Evolutionary conservation across 352 stramenopile genomes (phyloP).

Genomic region (Stephanocyclus meneghinianus): DNA sequence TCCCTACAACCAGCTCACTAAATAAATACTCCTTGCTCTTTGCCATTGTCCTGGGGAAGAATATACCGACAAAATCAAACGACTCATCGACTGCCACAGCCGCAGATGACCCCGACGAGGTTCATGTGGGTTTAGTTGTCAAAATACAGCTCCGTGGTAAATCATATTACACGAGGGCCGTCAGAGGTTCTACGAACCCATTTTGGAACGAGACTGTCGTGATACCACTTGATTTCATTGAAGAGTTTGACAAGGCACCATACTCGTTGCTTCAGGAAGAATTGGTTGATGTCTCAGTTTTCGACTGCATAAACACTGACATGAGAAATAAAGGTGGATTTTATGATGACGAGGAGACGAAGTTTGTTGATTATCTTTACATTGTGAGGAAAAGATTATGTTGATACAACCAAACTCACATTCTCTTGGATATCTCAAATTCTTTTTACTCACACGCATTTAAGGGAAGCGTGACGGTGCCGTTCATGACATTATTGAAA

Average conservation of each 20-base stretch:
- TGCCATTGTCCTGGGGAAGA: constrained; percentile 31
- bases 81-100: neutral
- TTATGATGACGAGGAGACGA: constrained; percentile 63
- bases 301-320: constrained; percentile 87
- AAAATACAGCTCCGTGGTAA: constrained; percentile 48
- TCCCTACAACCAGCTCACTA: constrained; percentile 10
- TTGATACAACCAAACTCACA: neutral
- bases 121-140: constrained; percentile 26
- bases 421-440: neutral
- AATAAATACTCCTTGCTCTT: constrained; percentile 40
- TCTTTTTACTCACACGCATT: neutral
- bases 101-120: constrained; percentile 12
- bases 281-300: constrained; percentile 86
- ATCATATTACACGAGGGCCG: constrained; percentile 34
- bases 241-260: constrained; percentile 85
- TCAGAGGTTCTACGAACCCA: constrained; percentile 62
- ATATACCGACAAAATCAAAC: constrained; percentile 28
- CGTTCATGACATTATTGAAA: constrained; percentile 17
- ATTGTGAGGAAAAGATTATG: constrained; percentile 3
- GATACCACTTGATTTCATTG: constrained; percentile 86
- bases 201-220: constrained; percentile 91
- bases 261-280: constrained; percentile 84
- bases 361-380: constrained; percentile 79
- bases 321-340: constrained; percentile 56
- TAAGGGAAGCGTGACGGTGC: constrained; percentile 23